These are phyloP conservation scores for Paecilomyces formosus DNA, from an alignment of 2,329 filamentous ascomycete species.

Conservation along the genomic window DNA sequence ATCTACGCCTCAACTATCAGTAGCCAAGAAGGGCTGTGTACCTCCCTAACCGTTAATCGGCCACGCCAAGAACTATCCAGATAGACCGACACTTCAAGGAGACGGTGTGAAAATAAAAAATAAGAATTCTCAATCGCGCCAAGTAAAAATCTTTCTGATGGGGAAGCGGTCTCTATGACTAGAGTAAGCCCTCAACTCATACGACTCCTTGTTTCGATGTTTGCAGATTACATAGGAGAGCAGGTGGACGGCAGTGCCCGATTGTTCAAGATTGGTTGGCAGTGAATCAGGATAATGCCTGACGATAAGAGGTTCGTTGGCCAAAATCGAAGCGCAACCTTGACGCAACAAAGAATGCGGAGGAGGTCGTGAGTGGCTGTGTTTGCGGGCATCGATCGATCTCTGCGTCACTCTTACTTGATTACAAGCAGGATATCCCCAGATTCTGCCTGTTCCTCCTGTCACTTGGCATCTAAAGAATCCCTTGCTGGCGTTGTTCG, in stretches of 20 bases:
- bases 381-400: neutral
- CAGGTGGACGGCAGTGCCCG: neutral
- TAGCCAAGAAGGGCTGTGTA: neutral
- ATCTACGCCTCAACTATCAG: neutral
- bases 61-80: neutral
- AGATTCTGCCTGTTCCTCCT: too few relatives aligned
- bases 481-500: too few relatives aligned
- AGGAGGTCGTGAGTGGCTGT: neutral
- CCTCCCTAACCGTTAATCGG: neutral
- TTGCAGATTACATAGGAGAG: neutral
- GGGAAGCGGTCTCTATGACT: neutral
- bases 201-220: neutral
- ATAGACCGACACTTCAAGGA: neutral
- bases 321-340: neutral
- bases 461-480: too few relatives aligned
- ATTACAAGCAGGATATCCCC: too few relatives aligned
- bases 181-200: too few relatives aligned
- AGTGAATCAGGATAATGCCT: neutral
- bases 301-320: neutral
- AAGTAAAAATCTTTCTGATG: neutral
- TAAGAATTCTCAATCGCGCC: neutral
- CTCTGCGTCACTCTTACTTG: neutral
- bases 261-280: neutral
- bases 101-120: neutral
- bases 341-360: neutral